phyloP scores from a whole-genome alignment of 2,329 filamentous ascomycete species.

The Neocucurbitaria cava region DNA sequence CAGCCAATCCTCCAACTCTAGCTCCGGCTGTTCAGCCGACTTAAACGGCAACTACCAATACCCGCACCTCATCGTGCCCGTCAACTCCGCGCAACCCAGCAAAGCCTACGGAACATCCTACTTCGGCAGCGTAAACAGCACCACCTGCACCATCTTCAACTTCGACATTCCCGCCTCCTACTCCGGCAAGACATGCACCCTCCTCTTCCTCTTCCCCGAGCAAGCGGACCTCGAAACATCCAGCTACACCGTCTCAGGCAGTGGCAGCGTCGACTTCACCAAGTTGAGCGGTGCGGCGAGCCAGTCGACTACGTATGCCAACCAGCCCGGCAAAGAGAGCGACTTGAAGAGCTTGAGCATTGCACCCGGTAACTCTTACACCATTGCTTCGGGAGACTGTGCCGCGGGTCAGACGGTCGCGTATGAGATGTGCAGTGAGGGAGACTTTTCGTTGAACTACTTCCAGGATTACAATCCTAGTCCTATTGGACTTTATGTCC shows the following conservation, averaged over 20 bases:
- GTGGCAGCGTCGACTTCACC: constrained; percentile 62
- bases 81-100: constrained; percentile 63
- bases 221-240: constrained; percentile 66
- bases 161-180: constrained; percentile 68
- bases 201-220: constrained; percentile 70
- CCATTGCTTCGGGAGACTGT: constrained; percentile 63
- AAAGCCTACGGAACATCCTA: constrained; percentile 61
- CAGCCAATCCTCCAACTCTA: constrained; percentile 1
- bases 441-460: constrained; percentile 61
- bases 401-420: constrained; percentile 60
- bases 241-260: constrained; percentile 61
- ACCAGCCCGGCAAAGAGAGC: constrained; percentile 56
- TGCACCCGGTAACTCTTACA: constrained; percentile 60
- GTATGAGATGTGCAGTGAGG: constrained; percentile 60
- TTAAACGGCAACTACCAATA: constrained; percentile 47
- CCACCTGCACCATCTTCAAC: constrained; percentile 69
- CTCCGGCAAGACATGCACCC: constrained; percentile 65
- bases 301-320: constrained; percentile 61
- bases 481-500: constrained; percentile 49
- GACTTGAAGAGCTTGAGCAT: constrained; percentile 52
- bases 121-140: constrained; percentile 55
- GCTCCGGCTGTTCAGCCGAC: constrained; percentile 30
- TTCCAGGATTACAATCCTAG: constrained; percentile 69
- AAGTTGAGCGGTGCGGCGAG: constrained; percentile 57
- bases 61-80: constrained; percentile 68